A percentile compares a stretch with the other conserved stretches of the same genome.
phyloP scores from a whole-genome alignment of 2,329 filamentous ascomycete genomes.

The Phaeosphaeria sp. region DNA sequence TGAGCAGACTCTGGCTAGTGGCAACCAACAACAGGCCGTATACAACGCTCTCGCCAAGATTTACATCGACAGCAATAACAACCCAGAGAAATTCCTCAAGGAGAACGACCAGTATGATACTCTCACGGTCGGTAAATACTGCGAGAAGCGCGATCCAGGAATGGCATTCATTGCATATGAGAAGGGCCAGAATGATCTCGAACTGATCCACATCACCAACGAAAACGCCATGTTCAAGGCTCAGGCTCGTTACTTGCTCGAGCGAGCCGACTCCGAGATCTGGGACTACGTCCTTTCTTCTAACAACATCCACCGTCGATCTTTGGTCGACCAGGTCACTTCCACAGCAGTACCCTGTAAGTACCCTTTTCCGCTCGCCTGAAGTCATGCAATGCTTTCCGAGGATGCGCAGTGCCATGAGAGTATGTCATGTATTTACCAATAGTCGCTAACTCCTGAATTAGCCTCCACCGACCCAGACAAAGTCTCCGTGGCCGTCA shows the following conservation, averaged over 20 bases:
- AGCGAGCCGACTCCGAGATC: slow-evolving; percentile 86
- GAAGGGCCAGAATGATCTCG: slow-evolving; percentile 96
- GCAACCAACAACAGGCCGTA: slow-evolving; percentile 94
- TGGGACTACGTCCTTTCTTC: slow-evolving; percentile 94
- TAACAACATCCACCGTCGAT: slow-evolving; percentile 94
- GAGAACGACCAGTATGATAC: slow-evolving; percentile 98
- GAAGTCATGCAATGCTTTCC: too few species aligned
- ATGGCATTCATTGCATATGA: slow-evolving; percentile 92
- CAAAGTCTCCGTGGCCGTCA: slow-evolving; percentile 92
- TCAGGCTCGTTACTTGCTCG: slow-evolving; percentile 93
- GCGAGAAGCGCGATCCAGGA: slow-evolving; percentile 97
- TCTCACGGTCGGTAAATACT: slow-evolving; percentile 92
- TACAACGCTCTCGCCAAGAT: slow-evolving; percentile 99
- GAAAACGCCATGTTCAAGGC: slow-evolving; percentile 99
- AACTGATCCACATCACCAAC: slow-evolving; percentile 97
- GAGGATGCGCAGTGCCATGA: too few species aligned
- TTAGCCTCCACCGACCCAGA: slow-evolving; percentile 85
- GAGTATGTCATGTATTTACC: too few species aligned
- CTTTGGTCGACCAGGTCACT: slow-evolving; percentile 94
- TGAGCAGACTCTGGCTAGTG: slow-evolving; percentile 84
- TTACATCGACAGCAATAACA: slow-evolving; percentile 98
- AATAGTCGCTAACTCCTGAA: too few species aligned
- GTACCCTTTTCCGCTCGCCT: too few species aligned
- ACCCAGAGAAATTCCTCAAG: slow-evolving; percentile 95
- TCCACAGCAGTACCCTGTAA: slow-evolving; percentile 92